Base-by-base conservation (phyloP, 129 eudicot species). In the Flaveria brownii region DNA sequence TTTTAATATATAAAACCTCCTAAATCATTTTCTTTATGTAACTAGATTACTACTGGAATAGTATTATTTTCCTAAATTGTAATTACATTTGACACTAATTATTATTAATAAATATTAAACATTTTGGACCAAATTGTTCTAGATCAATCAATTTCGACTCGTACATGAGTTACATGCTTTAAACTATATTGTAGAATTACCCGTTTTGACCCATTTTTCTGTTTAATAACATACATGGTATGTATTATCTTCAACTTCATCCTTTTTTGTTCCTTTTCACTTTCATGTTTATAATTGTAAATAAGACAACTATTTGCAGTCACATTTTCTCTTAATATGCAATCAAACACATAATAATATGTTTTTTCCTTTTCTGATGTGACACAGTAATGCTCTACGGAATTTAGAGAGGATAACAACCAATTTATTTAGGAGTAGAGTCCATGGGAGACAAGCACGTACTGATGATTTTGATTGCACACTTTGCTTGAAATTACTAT, bases 381-480 rank as follows among this genome's bases (percentile, higher is more conserved):
- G 60, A 36, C 79, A 73, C 81, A 95, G 99, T 84, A 83, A 60
- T 69, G 81, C 90, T 80, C 90, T 95, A 78, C 83, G 73, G 63
- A 87, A 75, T 78, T 78, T 95, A 71, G 89, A 86, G 74, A 89
- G 75, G 45, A 76, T 82, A 57, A 80, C 75, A 47, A 25, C 81
- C 42, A 72, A 80, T 60, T 81, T 77, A 65, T 33, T 80, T 78
- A 86, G 78, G 62, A 85, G 83, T 63, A 89, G 90, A 82, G 74
- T 52, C 66, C 84, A 76, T 47, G 89, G 82, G 49, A 84, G 78
- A 72, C 87, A 90, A 6, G 85, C 81, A 57, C 92, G 94, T 1
- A 83, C 86, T 6, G 91, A 89, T 82, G 97, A 95, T 68, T 95
- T 91, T 82, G 99, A 95, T 77, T 95, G 99, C 84, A 95, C 96